Conservation (phyloP, 2,329 filamentous ascomycete genomes). For the Cladosporium sp. region DNA sequence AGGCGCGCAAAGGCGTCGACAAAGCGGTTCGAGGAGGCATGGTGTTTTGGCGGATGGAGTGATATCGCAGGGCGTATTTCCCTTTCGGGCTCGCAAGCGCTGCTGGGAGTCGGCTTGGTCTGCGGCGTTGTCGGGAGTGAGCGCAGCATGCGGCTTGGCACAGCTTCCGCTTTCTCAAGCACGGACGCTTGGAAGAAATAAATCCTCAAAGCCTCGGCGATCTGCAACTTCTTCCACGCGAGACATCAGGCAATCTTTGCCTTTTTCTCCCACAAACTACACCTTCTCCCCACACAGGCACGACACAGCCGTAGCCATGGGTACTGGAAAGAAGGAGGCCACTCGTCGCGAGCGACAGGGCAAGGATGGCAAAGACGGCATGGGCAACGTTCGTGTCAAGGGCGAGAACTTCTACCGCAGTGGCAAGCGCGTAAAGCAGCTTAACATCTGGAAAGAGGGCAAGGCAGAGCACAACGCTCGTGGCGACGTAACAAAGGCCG, state of each 20-base stretch:
- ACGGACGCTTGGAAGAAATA: no score
- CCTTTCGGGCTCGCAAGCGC: background rate
- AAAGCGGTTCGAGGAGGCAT: constrained; percentile 38
- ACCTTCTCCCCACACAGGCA: constrained; percentile 2
- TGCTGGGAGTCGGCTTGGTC: background rate
- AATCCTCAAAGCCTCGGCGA: background rate
- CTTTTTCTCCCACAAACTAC: constrained; percentile 1
- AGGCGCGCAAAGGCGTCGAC: constrained; percentile 26
- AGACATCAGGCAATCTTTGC: constrained; percentile 11
- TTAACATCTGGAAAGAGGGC: constrained; percentile 88
- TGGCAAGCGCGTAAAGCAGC: constrained; percentile 80
- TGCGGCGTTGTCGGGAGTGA: background rate
- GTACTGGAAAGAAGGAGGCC: constrained; percentile 86
- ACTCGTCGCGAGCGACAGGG: constrained; percentile 77
- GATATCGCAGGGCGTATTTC: background rate
- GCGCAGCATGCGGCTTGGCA: no score
- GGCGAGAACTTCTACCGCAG: constrained; percentile 94
- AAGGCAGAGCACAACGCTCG: constrained; percentile 73
- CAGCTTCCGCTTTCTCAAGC: no score
- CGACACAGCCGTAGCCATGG: constrained; percentile 52
- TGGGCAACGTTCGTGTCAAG: constrained; percentile 86
- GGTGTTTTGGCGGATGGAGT: constrained; percentile 14
- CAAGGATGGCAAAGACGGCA: constrained; percentile 69
- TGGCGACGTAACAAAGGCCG: constrained; percentile 79
- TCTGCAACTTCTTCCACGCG: background rate